Base-by-base conservation (phyloP, 2,329 filamentous ascomycete species). In the Tetracladium maxilliforme region DNA sequence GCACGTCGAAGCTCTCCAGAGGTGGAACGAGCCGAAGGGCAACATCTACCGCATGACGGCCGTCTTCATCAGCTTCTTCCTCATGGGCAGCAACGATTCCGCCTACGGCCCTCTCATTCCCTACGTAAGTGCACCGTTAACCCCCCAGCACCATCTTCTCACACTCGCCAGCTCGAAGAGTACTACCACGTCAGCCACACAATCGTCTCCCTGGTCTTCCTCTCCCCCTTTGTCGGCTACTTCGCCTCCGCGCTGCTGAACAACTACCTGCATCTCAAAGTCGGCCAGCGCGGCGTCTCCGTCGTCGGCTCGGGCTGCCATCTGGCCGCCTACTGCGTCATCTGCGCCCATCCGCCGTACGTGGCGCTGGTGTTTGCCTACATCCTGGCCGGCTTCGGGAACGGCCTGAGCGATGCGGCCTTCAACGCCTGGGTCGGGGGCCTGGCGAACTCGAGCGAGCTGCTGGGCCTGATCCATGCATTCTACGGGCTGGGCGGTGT, bases 71-170 rank as follows among this genome's bases (percentile, higher is more conserved):
- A 60, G 62, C 5, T 70, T 81, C 34, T 50, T 72, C 12, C 54
- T 78, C 16, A 66, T 77, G 54, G 76, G 76, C 6, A 62, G 73
- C 51, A 77, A 76, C 37, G 76, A 82, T 48, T 74, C 64, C 7
- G 65, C 66, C 14, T 59, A 70, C 22, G 73, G 73, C 21, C 54
- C 60, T 21, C 44, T 68, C 11, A 45, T 68, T 24, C 50, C 50
- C 29, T 48, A 51, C 23, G 50, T 55, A 39, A 26, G 44, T 33
- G 9, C 12, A 17, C 7, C 11, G 11, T 18, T 11, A 7, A 12
- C 15, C 17, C 5, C 16, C 19, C 13, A 30, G 13, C 22, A 21
- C 14, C 11, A 26, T 11, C 14, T 12, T 16, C 23, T 30, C 24
- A 30, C 17, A 10, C 6, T 6, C 12, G 14, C 4, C 27, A 69